Evolutionary conservation across 1,284 basidiomycete species (phyloP).

Genomic region (Coniophora puteana): DNA sequence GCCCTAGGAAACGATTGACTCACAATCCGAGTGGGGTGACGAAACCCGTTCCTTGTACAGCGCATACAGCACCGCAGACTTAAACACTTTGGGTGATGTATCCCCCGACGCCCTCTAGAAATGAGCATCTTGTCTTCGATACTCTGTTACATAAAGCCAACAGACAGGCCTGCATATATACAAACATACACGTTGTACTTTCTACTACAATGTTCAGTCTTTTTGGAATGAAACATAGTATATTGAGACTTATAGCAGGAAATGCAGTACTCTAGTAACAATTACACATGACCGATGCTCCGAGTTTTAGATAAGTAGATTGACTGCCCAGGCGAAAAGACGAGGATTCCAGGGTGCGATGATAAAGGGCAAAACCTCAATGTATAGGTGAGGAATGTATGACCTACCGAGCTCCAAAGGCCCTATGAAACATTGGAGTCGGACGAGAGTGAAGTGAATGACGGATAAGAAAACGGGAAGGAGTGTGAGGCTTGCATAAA

Average conservation of each 20-base stretch:
- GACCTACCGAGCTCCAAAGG: slow-evolving; percentile 5
- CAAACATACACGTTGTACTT: too few relatives aligned
- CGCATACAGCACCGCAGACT: slow-evolving; percentile 54
- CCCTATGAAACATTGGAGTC: slow-evolving; percentile 3
- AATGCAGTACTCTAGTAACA: slow-evolving; percentile 31
- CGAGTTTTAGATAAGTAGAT: slow-evolving; percentile 29
- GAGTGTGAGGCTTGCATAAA: slow-evolving; percentile 4
- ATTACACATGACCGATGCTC: slow-evolving; percentile 34
- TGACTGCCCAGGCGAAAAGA: slow-evolving; percentile 14
- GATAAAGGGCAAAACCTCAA: slow-evolving; percentile 8
- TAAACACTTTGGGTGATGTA: slow-evolving; percentile 67
- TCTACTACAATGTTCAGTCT: too few relatives aligned
- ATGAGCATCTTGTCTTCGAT: background rate
- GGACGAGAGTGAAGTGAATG: slow-evolving; percentile 6
- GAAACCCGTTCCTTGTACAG: slow-evolving; percentile 60
- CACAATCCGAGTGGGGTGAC: slow-evolving; percentile 67
- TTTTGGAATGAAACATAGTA: slow-evolving; percentile 27
- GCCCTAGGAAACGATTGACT: slow-evolving; percentile 68
- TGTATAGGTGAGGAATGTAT: slow-evolving; percentile 7
- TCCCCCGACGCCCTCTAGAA: slow-evolving; percentile 72
- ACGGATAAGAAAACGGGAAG: slow-evolving; percentile 10
- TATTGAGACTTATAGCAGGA: slow-evolving; percentile 29
- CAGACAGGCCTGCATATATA: too few relatives aligned
- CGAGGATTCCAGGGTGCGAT: slow-evolving; percentile 14
- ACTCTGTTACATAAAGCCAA: too few relatives aligned